Percentiles rank a stretch among this genome's conserved stretches.
Evolutionary conservation across 129 eudicot genomes (phyloP).

Genomic region (Arctium minus): DNA sequence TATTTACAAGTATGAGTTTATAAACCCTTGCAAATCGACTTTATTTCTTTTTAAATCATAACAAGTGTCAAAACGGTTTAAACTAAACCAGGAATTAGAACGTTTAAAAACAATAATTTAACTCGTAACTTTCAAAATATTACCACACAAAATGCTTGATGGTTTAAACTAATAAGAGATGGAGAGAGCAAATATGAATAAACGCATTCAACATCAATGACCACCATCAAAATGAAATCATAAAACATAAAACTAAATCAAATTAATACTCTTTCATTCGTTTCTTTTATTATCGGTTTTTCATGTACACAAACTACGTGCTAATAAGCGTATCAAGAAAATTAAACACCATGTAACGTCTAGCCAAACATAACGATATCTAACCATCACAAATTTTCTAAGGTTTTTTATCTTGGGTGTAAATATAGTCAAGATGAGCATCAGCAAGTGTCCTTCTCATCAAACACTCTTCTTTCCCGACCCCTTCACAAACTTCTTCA

Average conservation of each 20-base stretch:
- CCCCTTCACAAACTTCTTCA: conserved; percentile 25
- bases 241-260: neutral
- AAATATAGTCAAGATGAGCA: conserved; percentile 33
- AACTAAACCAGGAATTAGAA: too few relatives aligned
- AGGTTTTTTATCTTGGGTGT: conserved; percentile 32
- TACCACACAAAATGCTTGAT: neutral
- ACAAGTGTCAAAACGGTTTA: too few relatives aligned
- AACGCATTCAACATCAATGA: too few relatives aligned
- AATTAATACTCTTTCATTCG: neutral
- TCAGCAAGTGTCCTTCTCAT: conserved; percentile 28
- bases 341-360: neutral
- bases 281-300: neutral
- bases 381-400: neutral
- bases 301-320: conserved; percentile 14
- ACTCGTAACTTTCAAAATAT: too few relatives aligned
- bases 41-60: too few relatives aligned
- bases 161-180: neutral
- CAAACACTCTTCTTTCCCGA: conserved; percentile 26
- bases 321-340: neutral
- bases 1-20: too few relatives aligned
- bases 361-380: neutral
- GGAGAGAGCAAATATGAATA: too few relatives aligned
- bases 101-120: too few relatives aligned
- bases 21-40: too few relatives aligned
- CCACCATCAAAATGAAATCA: neutral